Evolutionary conservation across 176 grass and related monocot species (phyloP).

Genomic region (Rhynchospora breviuscula): DNA sequence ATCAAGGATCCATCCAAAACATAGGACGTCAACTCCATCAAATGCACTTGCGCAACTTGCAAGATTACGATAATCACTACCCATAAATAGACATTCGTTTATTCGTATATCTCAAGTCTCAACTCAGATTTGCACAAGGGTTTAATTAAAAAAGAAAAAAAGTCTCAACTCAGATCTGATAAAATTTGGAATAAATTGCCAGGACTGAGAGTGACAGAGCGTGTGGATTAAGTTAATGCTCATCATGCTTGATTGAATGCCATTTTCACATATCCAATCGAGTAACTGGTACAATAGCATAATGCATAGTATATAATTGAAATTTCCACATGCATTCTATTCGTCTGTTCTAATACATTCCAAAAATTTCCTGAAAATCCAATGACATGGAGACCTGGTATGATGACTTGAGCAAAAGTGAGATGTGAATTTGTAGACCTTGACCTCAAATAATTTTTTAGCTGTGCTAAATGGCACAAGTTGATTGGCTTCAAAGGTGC

Average conservation of each 20-base stretch:
- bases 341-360: neutral
- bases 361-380: neutral
- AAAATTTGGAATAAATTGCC: no score
- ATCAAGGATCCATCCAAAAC: neutral
- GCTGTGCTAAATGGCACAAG: neutral
- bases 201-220: neutral
- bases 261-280: neutral
- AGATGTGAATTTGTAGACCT: neutral
- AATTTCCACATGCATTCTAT: neutral
- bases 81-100: neutral
- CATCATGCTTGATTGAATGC: neutral
- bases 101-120: neutral
- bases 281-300: neutral
- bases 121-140: no score
- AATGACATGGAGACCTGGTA: neutral
- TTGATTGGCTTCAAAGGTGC: no score
- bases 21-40: neutral
- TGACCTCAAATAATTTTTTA: neutral
- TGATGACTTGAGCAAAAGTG: neutral
- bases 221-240: neutral
- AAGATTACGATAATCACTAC: neutral
- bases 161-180: no score
- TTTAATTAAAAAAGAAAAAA: no score
- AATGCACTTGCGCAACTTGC: neutral
- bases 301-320: neutral